phyloP scores from a whole-genome alignment of 495 filamentous ascomycete species.

The Neurospora sp. region DNA sequence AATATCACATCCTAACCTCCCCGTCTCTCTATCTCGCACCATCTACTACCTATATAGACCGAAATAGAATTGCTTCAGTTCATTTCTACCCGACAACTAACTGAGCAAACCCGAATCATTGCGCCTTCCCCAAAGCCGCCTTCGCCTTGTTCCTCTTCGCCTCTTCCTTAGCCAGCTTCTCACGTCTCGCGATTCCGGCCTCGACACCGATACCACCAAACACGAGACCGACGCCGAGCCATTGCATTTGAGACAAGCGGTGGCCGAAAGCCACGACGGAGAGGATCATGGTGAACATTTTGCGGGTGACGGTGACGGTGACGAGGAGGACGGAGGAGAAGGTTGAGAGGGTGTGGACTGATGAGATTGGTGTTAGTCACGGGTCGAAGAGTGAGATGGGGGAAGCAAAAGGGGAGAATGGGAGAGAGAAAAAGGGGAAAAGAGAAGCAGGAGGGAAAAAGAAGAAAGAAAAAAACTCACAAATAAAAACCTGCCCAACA shows the following conservation, averaged over 20 bases:
- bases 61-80: background rate
- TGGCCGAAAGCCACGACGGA: constrained; percentile 94
- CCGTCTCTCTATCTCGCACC: background rate
- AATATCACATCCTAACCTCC: background rate
- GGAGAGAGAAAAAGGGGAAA: no score
- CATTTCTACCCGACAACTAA: background rate
- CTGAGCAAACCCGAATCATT: constrained; percentile 3
- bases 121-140: constrained; percentile 22
- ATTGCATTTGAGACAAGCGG: constrained; percentile 67
- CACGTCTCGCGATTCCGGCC: constrained; percentile 65
- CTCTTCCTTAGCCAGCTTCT: constrained; percentile 75
- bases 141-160: constrained; percentile 45
- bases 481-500: constrained; percentile 93
- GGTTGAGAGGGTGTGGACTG: constrained; percentile 80
- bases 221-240: constrained; percentile 83
- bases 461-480: constrained; percentile 33
- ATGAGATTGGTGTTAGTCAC: background rate
- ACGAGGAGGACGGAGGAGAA: constrained; percentile 90
- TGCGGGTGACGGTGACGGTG: constrained; percentile 92
- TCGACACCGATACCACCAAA: constrained; percentile 95
- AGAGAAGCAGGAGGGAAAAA: background rate
- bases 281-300: constrained; percentile 98
- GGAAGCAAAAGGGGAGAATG: no score
- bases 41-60: background rate
- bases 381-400: no score